Conservation (phyloP, 2,329 filamentous ascomycete genomes). For the Pestalotiopsis sp. region DNA sequence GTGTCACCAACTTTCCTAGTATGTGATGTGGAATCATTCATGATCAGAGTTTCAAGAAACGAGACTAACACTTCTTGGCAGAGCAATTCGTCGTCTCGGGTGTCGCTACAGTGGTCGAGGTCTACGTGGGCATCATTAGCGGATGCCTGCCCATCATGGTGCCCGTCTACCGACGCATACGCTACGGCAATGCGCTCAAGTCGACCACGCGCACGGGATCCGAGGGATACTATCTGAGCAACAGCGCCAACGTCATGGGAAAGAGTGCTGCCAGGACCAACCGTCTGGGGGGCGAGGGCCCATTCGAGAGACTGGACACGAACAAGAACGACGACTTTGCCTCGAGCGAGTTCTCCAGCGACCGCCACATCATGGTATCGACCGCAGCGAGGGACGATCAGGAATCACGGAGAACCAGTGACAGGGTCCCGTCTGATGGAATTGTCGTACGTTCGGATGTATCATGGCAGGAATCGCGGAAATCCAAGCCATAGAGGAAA, state of each 20-base stretch:
- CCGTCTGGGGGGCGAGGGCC: neutral
- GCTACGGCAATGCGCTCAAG: constrained; percentile 13
- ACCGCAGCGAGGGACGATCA: neutral
- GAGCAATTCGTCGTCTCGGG: constrained; percentile 13
- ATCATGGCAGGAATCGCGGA: neutral
- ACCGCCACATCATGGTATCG: neutral
- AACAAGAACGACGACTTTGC: constrained; percentile 4
- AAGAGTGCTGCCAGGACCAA: neutral
- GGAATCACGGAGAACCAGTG: neutral
- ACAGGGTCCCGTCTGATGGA: neutral
- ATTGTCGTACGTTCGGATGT: neutral
- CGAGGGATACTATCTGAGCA: constrained; percentile 1
- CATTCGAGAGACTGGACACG: neutral
- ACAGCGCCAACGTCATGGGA: neutral
- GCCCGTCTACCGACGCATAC: constrained; percentile 21
- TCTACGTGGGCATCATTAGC: constrained; percentile 22
- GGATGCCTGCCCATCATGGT: constrained; percentile 20
- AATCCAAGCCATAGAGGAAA: neutral
- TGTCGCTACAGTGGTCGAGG: constrained; percentile 16
- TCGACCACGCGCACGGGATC: neutral
- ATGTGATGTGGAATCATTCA: neutral
- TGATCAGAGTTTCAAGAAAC: too few species aligned
- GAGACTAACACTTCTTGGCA: neutral
- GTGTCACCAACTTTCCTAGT: neutral
- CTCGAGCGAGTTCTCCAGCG: neutral